phyloP scores from a whole-genome alignment of 768 basidiomycete species.

The Clavulina sp. region DNA sequence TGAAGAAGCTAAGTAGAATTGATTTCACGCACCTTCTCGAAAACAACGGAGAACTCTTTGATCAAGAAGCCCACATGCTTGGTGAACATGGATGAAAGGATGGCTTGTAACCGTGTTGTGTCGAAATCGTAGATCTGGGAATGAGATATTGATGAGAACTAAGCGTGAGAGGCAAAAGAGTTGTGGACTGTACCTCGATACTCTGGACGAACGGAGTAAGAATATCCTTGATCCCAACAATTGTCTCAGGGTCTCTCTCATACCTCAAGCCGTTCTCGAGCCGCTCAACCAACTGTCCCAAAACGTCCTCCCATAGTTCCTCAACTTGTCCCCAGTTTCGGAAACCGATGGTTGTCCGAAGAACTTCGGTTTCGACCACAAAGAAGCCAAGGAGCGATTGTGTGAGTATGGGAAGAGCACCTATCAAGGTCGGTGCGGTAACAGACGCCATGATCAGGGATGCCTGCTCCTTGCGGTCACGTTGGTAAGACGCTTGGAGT shows the following conservation, averaged over 20 bases:
- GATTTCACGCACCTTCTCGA: slow-evolving; percentile 49
- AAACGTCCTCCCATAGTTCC: slow-evolving; percentile 83
- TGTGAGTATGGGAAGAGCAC: slow-evolving; percentile 52
- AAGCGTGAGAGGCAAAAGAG: background rate
- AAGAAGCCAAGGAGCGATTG: slow-evolving; percentile 97
- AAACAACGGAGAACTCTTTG: slow-evolving; percentile 58
- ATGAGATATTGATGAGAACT: background rate
- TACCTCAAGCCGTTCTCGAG: slow-evolving; percentile 54
- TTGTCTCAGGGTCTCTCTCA: slow-evolving; percentile 67
- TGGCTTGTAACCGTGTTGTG: slow-evolving; percentile 59
- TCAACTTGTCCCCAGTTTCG: slow-evolving; percentile 84
- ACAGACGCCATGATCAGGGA: slow-evolving; percentile 58
- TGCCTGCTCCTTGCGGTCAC: slow-evolving; percentile 97
- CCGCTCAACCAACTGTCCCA: slow-evolving; percentile 50
- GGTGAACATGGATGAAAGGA: slow-evolving; percentile 80
- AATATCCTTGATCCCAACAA: slow-evolving; percentile 66
- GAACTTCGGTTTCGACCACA: slow-evolving; percentile 85
- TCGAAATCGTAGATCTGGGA: slow-evolving; percentile 83
- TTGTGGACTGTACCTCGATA: slow-evolving; percentile 44
- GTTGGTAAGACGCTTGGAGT: slow-evolving; percentile 81
- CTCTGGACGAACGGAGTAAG: slow-evolving; percentile 80
- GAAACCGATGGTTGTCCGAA: slow-evolving; percentile 75
- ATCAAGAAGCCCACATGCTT: slow-evolving; percentile 72
- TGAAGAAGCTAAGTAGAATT: background rate
- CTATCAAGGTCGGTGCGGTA: slow-evolving; percentile 16